Evolutionary conservation across 23 red algal species (phyloP).

Genomic region (Gracilaria domingensis): DNA sequence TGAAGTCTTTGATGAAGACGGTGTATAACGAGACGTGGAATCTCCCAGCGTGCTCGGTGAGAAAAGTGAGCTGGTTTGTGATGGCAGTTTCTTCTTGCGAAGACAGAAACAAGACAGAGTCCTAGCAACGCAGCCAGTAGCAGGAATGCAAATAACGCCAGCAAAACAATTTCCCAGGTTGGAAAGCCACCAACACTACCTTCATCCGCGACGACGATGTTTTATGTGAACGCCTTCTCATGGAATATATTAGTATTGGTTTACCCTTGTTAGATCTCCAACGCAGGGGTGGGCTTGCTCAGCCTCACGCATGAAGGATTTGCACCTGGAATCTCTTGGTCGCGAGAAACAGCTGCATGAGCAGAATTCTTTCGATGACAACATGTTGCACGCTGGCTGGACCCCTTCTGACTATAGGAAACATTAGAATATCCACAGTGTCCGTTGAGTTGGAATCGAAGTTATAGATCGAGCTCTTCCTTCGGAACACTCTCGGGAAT

Average conservation of each 20-base stretch:
- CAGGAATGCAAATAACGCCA: slow-evolving; percentile 47
- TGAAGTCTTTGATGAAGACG: neutral
- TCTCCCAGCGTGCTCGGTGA: slow-evolving; percentile 3
- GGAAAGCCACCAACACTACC: slow-evolving; percentile 31
- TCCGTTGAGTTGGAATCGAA: slow-evolving; percentile 1
- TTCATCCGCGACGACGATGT: slow-evolving; percentile 2
- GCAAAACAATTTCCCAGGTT: slow-evolving; percentile 42
- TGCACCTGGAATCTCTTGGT: slow-evolving; percentile 41
- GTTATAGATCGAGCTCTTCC: slow-evolving; percentile 51
- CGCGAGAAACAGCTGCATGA: slow-evolving; percentile 13
- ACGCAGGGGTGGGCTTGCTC: neutral
- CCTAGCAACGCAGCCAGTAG: slow-evolving; percentile 26
- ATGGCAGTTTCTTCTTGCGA: slow-evolving; percentile 3
- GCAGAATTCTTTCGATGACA: slow-evolving; percentile 25
- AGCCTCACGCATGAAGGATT: slow-evolving; percentile 6
- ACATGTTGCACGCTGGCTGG: slow-evolving; percentile 14
- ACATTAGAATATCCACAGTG: slow-evolving; percentile 29
- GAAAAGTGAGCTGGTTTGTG: neutral
- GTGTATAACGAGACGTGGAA: neutral
- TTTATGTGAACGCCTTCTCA: neutral
- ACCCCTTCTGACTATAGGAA: slow-evolving; percentile 21
- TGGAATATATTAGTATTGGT: neutral
- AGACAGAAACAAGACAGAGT: slow-evolving; percentile 31
- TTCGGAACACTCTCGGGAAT: slow-evolving; percentile 33
- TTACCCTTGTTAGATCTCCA: neutral